Evolutionary conservation across 371 early-diverging fungal genomes (phyloP), one percentile per base, ranked within the genome.

Genomic region (Vairimorpha apis): DNA sequence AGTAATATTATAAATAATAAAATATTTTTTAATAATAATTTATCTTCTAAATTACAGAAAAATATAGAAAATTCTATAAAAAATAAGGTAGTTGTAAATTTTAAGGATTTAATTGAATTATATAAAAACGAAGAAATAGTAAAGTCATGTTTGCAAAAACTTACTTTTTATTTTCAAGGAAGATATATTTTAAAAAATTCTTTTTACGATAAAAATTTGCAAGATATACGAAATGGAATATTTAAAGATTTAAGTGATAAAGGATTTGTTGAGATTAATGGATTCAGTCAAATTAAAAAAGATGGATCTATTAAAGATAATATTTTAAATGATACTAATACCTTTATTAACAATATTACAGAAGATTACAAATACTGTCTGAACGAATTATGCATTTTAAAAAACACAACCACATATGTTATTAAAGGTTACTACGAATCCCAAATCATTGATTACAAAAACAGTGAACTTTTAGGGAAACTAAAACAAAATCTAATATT

Each of bases 121-220:
- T 74, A 65, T 49, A 30, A 30, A n/a, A 33, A 70, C 27, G 12
- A 37, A 30, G 43, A 72, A 10, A 35, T 38, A 35, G 30, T 78
- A 10, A 65, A 74, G 25, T n/a, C 23, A 23, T 44, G 44, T 18
- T 35, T 78, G 13, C 63, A 43, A 10, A 74, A 65, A 51, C 56
- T 70, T 33, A 74, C 78, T 12, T 71, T 30, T 49, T 51, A 56
- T 64, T 23, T 70, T 4, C 27, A 62, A 21, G 78, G 78, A 8
- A 21, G 78, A 65, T 78, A 67, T 29, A 38, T 78, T 35, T 59
- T 78, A 37, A 68, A 69, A 29, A 73, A 74, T 53, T 45, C 13
- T 7, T 78, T 68, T 59, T 78, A 78, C 59, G 74, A 74, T 23
- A 65, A 67, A 25, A 18, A 25, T 10, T 62, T 78, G 1, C 73